These are phyloP conservation scores for Digitaria exilis DNA, from an alignment of 202 grass and related monocot species.

Conservation along the genomic window DNA sequence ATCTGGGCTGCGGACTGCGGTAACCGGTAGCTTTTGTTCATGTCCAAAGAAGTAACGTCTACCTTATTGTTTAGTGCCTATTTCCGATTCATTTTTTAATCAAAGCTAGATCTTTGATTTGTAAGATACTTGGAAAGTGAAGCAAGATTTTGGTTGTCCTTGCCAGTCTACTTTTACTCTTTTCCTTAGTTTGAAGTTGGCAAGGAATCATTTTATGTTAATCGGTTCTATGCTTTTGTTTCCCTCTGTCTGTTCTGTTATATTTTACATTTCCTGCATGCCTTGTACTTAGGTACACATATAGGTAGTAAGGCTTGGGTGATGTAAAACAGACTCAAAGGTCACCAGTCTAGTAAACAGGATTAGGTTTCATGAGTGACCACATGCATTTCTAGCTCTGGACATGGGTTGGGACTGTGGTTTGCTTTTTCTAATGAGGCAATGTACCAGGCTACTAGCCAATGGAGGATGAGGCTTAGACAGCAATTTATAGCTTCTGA, in stretches of 20 bases:
- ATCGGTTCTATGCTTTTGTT: not conserved
- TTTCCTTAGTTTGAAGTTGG: not conserved
- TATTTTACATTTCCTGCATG: not conserved
- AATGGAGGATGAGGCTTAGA: not conserved
- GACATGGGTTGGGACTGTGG: not conserved
- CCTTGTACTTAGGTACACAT: not conserved
- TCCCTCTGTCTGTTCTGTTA: not conserved
- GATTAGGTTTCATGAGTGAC: not conserved
- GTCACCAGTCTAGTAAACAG: not conserved
- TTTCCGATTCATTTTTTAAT: not conserved
- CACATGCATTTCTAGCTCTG: not conserved
- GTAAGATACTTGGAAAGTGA: not conserved
- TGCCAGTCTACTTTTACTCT: not conserved
- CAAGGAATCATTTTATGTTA: not conserved
- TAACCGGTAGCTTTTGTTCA: not conserved
- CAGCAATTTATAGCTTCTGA: not conserved
- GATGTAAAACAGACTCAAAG: not conserved
- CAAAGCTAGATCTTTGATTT: not conserved
- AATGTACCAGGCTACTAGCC: not conserved
- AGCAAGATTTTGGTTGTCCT: not conserved
- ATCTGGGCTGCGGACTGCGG: not conserved
- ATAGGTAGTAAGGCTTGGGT: not conserved
- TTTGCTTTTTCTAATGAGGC: not conserved
- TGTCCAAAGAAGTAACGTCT: not conserved
- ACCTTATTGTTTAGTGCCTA: not conserved